Evolutionary conservation across 2,329 filamentous ascomycete species (phyloP), one percentile per base, ranked within the genome.

Genomic region (Furcasterigmium furcatum): DNA sequence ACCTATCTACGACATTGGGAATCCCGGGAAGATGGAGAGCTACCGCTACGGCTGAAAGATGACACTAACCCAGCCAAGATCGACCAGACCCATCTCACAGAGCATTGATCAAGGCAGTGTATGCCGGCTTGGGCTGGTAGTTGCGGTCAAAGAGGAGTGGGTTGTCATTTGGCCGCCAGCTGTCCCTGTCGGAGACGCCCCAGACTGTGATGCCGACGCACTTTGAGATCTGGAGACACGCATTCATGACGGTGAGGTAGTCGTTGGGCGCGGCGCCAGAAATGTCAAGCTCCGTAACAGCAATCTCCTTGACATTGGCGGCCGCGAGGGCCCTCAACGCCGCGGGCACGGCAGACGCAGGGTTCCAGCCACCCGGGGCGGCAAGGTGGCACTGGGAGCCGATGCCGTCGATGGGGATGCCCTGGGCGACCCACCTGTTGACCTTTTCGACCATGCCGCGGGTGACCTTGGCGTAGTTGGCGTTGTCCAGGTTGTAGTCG

Each of bases 241-340:
- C 82, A 40, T 77, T 72, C 50, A 73, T 71, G 19, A 80, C 72
- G 35, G 74, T 72, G n/a, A 73, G 62, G 55, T 84, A 87, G 60
- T 87, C 84, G 18, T 63, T 62, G 5, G 73, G 53, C 16, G 73
- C 66, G 8, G 79, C 80, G 18, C 69, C 67, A 42, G 75, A 73
- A 55, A 89, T 87, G 57, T 89, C 85, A 19, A 87, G 71, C 66
- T 87, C 83, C 2, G 83, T 87, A 41, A 86, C 72, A 6, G 83
- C 82, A 25, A 84, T 74, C 57, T 87, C 81, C 38, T 62, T 63
- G 16, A 70, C 61, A 13, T 71, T 74, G 6, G 73, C 67, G 10
- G 58, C 63, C 25, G 77, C 80, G 16, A 85, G 71, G 1, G 68
- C 65, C 55, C 73, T 66, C 47, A 86, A 67, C 18, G 80, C 77